phyloP scores from a whole-genome alignment of 2,329 filamentous ascomycete genomes.

The Claviceps sp. region DNA sequence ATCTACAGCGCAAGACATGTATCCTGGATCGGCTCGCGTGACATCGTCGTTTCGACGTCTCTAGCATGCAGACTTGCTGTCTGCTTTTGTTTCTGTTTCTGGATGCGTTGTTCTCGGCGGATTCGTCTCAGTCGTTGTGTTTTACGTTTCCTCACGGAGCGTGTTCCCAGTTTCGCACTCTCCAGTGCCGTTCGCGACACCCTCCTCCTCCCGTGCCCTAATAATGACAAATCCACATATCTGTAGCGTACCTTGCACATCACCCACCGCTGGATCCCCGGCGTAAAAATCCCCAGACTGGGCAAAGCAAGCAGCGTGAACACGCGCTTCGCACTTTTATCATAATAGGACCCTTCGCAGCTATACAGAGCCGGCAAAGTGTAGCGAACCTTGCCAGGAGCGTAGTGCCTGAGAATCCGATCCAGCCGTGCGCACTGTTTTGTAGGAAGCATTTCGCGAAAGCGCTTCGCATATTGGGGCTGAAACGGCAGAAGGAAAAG shows the following conservation, averaged over 20 bases:
- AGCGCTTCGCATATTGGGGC: conserved; percentile 29
- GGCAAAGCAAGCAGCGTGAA: conserved; percentile 38
- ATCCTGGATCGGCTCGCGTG: too few species aligned
- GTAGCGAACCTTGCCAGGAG: conserved; percentile 41
- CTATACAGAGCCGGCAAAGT: conserved; percentile 42
- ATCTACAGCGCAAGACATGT: too few species aligned
- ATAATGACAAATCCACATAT: conserved; percentile 29
- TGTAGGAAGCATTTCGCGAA: conserved; percentile 29
- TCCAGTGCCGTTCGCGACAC: neutral
- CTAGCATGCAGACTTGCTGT: too few species aligned
- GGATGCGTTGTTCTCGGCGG: too few species aligned
- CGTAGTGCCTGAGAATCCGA: conserved; percentile 31
- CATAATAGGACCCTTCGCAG: conserved; percentile 15
- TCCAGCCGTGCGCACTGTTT: conserved; percentile 22
- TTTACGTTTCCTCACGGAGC: too few species aligned
- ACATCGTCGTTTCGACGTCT: too few species aligned
- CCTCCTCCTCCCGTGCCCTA: conserved; percentile 14
- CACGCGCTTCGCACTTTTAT: conserved; percentile 8
- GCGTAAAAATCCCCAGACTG: conserved; percentile 34
- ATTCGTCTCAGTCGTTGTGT: too few species aligned
- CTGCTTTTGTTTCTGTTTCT: too few species aligned
- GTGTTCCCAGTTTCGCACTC: too few species aligned
- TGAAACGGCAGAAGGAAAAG: conserved; percentile 34
- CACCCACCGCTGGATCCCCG: conserved; percentile 34
- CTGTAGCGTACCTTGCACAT: conserved; percentile 37